Percentiles rank a stretch among this genome's conserved stretches.
Evolutionary conservation across 352 stramenopile species (phyloP).

Genomic region (Phytophthora colocasiae): DNA sequence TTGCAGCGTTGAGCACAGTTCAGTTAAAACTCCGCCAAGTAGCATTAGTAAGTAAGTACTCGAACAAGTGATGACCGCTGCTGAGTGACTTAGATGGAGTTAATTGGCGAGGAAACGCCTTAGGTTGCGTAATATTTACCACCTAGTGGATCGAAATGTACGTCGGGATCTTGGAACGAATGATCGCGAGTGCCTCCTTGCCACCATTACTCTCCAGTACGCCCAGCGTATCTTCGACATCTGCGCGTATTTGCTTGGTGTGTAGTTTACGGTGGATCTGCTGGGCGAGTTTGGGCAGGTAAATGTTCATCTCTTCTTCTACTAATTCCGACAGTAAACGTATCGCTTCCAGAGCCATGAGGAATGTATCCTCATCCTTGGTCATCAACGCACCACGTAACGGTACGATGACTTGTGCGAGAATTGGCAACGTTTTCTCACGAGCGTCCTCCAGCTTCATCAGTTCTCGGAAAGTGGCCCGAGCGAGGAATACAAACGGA

Average conservation of each 20-base stretch:
- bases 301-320: slow-evolving; percentile 78
- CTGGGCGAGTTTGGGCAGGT: slow-evolving; percentile 75
- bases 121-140: slow-evolving; percentile 1
- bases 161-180: slow-evolving; percentile 81
- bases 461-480: slow-evolving; percentile 76
- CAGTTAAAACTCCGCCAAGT: slow-evolving; percentile 23
- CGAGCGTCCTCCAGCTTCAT: slow-evolving; percentile 65
- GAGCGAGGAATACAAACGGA: slow-evolving; percentile 82
- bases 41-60: slow-evolving; percentile 20
- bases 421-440: slow-evolving; percentile 63
- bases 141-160: slow-evolving; percentile 66
- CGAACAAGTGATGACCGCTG: slow-evolving; percentile 1
- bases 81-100: no score
- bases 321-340: slow-evolving; percentile 70
- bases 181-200: slow-evolving; percentile 78
- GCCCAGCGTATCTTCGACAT: slow-evolving; percentile 71
- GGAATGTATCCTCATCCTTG: slow-evolving; percentile 74
- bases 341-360: slow-evolving; percentile 73
- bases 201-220: slow-evolving; percentile 77
- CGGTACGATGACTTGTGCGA: slow-evolving; percentile 67
- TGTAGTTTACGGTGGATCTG: slow-evolving; percentile 81
- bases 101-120: background rate
- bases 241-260: slow-evolving; percentile 57
- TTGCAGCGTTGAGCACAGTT: background rate
- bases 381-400: slow-evolving; percentile 70